A percentile compares a stretch with the other conserved stretches of the same genome.
Evolutionary conservation across 2,329 filamentous ascomycete genomes (phyloP).

Genomic region (Pseudogymnoascus sp.): DNA sequence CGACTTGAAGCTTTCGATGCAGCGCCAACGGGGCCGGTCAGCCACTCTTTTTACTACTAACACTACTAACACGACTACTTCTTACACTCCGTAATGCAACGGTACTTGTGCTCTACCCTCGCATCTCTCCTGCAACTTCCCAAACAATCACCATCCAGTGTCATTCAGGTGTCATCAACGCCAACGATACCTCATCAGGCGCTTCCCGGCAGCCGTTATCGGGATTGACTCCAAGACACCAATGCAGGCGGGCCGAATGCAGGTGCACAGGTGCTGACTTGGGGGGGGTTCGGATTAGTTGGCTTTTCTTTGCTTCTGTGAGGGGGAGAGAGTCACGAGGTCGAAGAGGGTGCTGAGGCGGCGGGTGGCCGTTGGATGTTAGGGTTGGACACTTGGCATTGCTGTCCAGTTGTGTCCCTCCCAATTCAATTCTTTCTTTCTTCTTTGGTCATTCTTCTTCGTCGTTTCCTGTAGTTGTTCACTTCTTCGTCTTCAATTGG

Average conservation of each 20-base stretch:
- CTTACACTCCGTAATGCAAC: not conserved
- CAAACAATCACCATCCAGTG: not conserved
- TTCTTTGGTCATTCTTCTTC: too few species aligned
- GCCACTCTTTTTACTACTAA: not conserved
- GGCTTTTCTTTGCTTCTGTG: not conserved
- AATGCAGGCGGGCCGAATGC: not conserved
- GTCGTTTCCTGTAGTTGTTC: too few species aligned
- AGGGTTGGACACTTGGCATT: too few species aligned
- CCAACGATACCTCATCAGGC: too few species aligned
- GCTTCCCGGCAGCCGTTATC: not conserved
- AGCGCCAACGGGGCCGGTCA: too few species aligned
- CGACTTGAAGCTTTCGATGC: not conserved
- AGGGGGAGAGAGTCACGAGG: not conserved
- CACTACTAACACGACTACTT: not conserved
- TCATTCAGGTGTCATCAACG: not conserved
- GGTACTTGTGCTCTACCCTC: not conserved
- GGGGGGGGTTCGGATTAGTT: not conserved
- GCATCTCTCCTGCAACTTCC: not conserved
- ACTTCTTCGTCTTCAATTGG: not conserved
- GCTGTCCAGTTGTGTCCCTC: too few species aligned
- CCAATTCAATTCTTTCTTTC: not conserved
- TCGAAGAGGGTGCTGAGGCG: too few species aligned
- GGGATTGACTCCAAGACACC: not conserved
- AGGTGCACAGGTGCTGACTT: not conserved
- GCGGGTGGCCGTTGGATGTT: too few species aligned